Evolutionary conservation across 768 basidiomycete species (phyloP), one percentile per base, ranked within the genome.

Genomic region (Leccinum variicolor): DNA sequence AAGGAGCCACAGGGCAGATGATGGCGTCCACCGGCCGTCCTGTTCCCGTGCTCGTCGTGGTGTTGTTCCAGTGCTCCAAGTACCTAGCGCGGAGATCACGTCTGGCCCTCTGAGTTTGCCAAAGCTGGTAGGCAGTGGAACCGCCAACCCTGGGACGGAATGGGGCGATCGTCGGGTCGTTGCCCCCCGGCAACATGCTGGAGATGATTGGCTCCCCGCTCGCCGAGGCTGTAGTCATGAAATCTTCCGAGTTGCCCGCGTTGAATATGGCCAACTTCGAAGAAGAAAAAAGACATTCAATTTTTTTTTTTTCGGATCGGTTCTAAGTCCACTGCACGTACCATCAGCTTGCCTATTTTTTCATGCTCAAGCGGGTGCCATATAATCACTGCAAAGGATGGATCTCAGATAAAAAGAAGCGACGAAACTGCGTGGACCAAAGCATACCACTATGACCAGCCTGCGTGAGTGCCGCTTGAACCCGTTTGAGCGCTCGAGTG

Each of bases 1-100:
- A 84, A 2, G 87, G 77, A 2, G 85, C 84, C 3, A 74, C 77
- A 21, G 91, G 87, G 2, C 77, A 73, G 34, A 92, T 85, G 62
- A 93, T 82, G 2, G 86, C 89, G 66, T 92, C 91, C 6, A 92
- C 80, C 5, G 89, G 86, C 2, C 91, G 73, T 2, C 86, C 87
- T 0, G 88, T 92, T 0, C 81, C 82, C 0, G 89, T 91, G 14
- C 63, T 49, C 0, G 54, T 59, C 10, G 62, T 72, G 0, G 84
- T 86, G 5, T 71, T 75, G 52, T 84, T 78, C 89, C 89, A 91
- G 50, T 81, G 71, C 49, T 84, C 79, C 48, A 88, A 69, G 65
- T 89, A 84, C 50, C 78, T 76, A 61, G 83, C 75, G 25, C 86
- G 79, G 29, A 87, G 60, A 11, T 77, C 75, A 5, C 69, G 71